Evolutionary conservation across 345 rosid species (phyloP).

Genomic region (Excoecaria cochinchinensis): DNA sequence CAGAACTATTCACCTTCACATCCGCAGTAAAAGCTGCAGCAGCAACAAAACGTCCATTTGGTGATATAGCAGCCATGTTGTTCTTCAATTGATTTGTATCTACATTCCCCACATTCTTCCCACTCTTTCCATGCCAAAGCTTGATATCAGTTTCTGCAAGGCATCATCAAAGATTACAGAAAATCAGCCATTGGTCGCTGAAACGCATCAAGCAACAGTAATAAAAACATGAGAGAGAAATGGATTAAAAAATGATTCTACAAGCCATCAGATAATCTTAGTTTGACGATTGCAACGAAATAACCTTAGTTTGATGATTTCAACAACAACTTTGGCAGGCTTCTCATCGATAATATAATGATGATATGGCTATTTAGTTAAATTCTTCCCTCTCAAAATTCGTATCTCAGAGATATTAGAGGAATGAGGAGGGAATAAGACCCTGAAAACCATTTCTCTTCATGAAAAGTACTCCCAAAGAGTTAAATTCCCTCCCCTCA

Average conservation of each 20-base stretch:
- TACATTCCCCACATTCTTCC: slow-evolving; percentile 72
- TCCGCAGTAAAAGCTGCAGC: slow-evolving; percentile 99
- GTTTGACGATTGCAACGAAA: too few species aligned
- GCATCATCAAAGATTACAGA: slow-evolving; percentile 14
- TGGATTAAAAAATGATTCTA: neutral
- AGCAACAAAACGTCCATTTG: slow-evolving; percentile 96
- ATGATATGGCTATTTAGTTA: neutral
- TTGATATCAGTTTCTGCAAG: slow-evolving; percentile 82
- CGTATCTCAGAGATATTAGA: neutral
- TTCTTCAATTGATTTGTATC: slow-evolving; percentile 98
- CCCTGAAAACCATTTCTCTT: too few species aligned
- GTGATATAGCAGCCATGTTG: slow-evolving; percentile 83
- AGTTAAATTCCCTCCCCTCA: too few species aligned
- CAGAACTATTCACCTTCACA: slow-evolving; percentile 64
- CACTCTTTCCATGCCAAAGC: slow-evolving; percentile 94
- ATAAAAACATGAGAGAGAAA: neutral
- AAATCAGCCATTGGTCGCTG: slow-evolving; percentile 7
- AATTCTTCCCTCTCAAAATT: neutral
- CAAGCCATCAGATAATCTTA: neutral
- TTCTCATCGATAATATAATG: too few species aligned
- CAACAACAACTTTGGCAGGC: neutral
- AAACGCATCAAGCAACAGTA: neutral
- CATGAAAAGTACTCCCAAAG: too few species aligned
- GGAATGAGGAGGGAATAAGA: too few species aligned
- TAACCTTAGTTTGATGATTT: too few species aligned